Conservation (phyloP, 371 early-diverging fungal species). For the Thermomucor indicae-seudaticae region DNA sequence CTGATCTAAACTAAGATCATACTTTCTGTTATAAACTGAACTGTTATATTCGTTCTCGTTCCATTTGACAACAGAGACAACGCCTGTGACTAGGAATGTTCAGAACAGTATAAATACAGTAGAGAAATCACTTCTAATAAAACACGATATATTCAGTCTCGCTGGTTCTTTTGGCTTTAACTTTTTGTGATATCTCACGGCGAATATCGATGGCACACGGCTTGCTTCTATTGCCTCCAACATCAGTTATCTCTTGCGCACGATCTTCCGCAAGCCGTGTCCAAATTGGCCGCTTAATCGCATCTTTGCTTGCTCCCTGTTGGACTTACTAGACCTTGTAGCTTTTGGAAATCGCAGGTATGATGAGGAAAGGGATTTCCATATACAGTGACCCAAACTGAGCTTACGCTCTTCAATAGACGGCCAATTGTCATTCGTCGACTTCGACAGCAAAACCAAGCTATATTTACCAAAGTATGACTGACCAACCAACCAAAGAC, state of each 20-base stretch:
- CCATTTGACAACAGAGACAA: too few relatives aligned
- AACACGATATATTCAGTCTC: too few relatives aligned
- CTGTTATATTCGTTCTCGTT: too few relatives aligned
- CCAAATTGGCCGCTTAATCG: constrained; percentile 39
- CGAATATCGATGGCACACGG: constrained; percentile 74
- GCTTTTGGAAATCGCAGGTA: constrained; percentile 68
- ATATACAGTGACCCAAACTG: not conserved
- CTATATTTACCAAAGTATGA: constrained; percentile 5
- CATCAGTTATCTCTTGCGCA: constrained; percentile 55
- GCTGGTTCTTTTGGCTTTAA: too few relatives aligned
- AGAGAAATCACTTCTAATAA: too few relatives aligned
- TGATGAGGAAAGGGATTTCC: not conserved
- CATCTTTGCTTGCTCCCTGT: constrained; percentile 72
- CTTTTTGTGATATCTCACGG: too few relatives aligned
- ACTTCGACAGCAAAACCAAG: constrained; percentile 25
- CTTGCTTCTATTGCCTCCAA: constrained; percentile 71
- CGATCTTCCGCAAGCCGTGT: constrained; percentile 42
- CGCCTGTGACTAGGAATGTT: too few relatives aligned
- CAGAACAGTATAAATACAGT: too few relatives aligned
- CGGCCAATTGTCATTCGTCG: constrained; percentile 35
- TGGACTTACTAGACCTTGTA: constrained; percentile 80
- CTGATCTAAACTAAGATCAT: too few relatives aligned
- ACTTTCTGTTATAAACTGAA: too few relatives aligned
- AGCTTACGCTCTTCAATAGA: constrained; percentile 24
- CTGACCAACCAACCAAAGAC: constrained; percentile 1